These are phyloP conservation scores for Claviceps pazoutovae DNA, from an alignment of 2,329 filamentous ascomycete genomes.

Conservation along the genomic window DNA sequence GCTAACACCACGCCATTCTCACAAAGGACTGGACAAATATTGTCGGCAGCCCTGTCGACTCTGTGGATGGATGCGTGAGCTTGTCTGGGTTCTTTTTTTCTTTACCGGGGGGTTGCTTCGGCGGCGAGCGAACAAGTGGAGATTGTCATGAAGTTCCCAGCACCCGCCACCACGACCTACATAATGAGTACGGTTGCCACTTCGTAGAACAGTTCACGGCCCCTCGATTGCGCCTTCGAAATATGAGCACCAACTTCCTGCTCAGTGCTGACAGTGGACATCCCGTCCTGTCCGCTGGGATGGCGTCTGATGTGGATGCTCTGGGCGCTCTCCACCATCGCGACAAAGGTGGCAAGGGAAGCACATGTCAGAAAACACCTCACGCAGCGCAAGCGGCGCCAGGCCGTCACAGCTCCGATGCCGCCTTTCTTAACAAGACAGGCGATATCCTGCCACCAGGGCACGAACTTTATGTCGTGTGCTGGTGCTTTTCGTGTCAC, in stretches of 20 bases:
- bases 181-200: no score
- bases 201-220: no score
- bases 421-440: slow-evolving; percentile 1
- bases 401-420: slow-evolving; percentile 2
- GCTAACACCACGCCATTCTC: not conserved
- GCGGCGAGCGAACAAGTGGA: slow-evolving; percentile 10
- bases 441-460: not conserved
- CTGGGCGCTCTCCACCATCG: not conserved
- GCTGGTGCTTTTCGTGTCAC: not conserved
- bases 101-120: slow-evolving; percentile 2
- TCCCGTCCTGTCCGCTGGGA: not conserved
- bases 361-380: slow-evolving; percentile 14
- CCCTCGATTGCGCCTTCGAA: no score
- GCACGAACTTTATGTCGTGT: not conserved
- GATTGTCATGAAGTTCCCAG: slow-evolving; percentile 1
- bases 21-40: not conserved
- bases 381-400: slow-evolving; percentile 3
- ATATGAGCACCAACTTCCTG: no score
- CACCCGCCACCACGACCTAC: no score
- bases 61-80: not conserved
- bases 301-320: not conserved
- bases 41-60: not conserved
- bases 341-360: not conserved
- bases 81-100: slow-evolving; percentile 6
- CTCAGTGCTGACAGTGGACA: not conserved